Conservation (phyloP, 2,329 filamentous ascomycete genomes). For the Tolypocladium pustulatum region DNA sequence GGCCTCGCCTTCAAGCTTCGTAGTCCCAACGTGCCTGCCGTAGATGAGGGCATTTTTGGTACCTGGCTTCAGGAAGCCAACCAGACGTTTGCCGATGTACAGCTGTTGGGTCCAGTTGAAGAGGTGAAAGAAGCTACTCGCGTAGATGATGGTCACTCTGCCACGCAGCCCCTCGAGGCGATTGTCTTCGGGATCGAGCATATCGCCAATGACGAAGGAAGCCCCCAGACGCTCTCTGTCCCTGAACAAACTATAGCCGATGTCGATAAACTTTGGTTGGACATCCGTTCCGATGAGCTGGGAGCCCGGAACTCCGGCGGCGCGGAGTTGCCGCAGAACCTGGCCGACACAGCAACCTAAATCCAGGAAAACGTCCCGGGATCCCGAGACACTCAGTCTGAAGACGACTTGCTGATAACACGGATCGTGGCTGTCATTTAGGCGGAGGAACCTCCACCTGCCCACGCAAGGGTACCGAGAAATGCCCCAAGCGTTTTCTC, state of each 20-base stretch:
- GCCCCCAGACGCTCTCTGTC: conserved; percentile 38
- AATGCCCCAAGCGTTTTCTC: conserved; percentile 34
- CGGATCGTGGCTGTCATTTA: conserved; percentile 28
- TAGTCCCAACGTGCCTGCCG: conserved; percentile 38
- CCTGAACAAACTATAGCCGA: conserved; percentile 55
- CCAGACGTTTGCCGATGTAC: conserved; percentile 30
- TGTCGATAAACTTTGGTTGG: conserved; percentile 37
- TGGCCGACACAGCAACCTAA: conserved; percentile 42
- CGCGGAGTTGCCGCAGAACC: conserved; percentile 35
- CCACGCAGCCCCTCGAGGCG: conserved; percentile 23
- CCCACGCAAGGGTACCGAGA: conserved; percentile 35
- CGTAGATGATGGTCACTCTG: conserved; percentile 36
- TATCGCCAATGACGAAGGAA: conserved; percentile 39
- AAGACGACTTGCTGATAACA: conserved; percentile 31
- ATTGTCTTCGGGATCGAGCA: conserved; percentile 30
- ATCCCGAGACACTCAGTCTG: conserved; percentile 26
- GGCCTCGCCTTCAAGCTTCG: conserved; percentile 13
- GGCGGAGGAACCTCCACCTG: conserved; percentile 37
- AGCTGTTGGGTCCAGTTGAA: conserved; percentile 37
- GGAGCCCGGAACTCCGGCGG: conserved; percentile 36
- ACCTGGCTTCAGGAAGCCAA: conserved; percentile 32
- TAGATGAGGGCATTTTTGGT: conserved; percentile 36
- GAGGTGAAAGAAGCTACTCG: conserved; percentile 39
- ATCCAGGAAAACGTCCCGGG: conserved; percentile 32
- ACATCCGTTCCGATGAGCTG: conserved; percentile 41